Conservation (phyloP, 345 rosid genomes). For the Pistacia integerrima region DNA sequence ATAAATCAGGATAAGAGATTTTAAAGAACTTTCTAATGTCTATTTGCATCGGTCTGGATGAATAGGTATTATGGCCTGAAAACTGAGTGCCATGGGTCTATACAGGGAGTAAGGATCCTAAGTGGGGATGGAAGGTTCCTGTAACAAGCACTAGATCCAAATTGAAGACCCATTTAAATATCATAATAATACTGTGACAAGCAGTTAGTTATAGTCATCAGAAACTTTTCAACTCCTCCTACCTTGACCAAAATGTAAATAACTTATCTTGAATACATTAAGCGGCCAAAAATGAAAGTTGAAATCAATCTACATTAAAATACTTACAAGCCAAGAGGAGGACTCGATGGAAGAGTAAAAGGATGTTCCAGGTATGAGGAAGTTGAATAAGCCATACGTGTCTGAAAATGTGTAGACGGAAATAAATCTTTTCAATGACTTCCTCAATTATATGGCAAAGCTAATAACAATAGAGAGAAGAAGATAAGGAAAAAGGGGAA, state of each 20-base stretch:
- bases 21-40: neutral
- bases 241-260: slow-evolving; percentile 11
- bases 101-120: neutral
- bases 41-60: neutral
- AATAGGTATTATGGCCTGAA: neutral
- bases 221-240: neutral
- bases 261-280: neutral
- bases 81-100: slow-evolving; percentile 2
- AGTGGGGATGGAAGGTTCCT: neutral
- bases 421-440: neutral
- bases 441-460: neutral
- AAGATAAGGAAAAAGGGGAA: slow-evolving; percentile 17
- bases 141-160: neutral
- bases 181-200: neutral
- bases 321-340: slow-evolving; percentile 87
- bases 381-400: slow-evolving; percentile 79
- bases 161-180: neutral
- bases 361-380: slow-evolving; percentile 83
- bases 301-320: slow-evolving; percentile 5
- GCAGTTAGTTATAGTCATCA: neutral
- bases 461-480: slow-evolving; percentile 13
- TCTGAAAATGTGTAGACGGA: slow-evolving; percentile 45
- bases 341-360: slow-evolving; percentile 77
- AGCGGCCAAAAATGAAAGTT: neutral
- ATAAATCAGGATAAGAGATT: neutral